These are phyloP conservation scores for Pseudoscleropodium purum DNA, from an alignment of 225 moss, liverwort and hornwort genomes.

Conservation along the genomic window DNA sequence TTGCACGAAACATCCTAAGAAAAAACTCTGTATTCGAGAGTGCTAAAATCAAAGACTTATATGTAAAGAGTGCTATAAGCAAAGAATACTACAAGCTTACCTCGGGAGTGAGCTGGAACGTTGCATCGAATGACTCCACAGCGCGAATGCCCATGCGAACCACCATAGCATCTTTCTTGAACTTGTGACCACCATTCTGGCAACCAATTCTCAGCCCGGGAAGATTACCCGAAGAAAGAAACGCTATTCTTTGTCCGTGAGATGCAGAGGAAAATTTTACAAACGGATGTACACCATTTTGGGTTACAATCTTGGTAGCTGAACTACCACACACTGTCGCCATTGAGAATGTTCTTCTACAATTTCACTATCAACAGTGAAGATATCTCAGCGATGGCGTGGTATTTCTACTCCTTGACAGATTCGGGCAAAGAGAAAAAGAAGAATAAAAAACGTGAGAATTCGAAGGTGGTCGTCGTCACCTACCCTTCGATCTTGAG, in stretches of 20 bases:
- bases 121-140: slow-evolving; percentile 46
- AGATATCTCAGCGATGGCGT: neutral
- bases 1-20: neutral
- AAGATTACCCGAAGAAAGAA: neutral
- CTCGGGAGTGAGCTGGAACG: slow-evolving; percentile 45
- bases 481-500: neutral
- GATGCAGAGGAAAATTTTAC: neutral
- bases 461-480: neutral
- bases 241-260: neutral
- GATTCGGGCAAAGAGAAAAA: neutral
- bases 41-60: neutral
- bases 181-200: neutral
- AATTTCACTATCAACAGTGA: neutral
- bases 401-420: neutral
- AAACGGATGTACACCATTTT: neutral
- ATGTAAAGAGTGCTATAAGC: neutral
- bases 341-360: neutral
- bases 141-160: slow-evolving; percentile 55
- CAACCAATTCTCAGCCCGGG: neutral
- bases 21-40: neutral
- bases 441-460: neutral
- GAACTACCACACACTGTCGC: slow-evolving; percentile 8
- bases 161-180: slow-evolving; percentile 2
- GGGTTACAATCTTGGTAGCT: neutral
- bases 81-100: neutral